A percentile compares a stretch with the other conserved stretches of the same genome.
Conservation (phyloP, 108 stramenopile genomes). For the Cyclostephanos tholiformis region DNA sequence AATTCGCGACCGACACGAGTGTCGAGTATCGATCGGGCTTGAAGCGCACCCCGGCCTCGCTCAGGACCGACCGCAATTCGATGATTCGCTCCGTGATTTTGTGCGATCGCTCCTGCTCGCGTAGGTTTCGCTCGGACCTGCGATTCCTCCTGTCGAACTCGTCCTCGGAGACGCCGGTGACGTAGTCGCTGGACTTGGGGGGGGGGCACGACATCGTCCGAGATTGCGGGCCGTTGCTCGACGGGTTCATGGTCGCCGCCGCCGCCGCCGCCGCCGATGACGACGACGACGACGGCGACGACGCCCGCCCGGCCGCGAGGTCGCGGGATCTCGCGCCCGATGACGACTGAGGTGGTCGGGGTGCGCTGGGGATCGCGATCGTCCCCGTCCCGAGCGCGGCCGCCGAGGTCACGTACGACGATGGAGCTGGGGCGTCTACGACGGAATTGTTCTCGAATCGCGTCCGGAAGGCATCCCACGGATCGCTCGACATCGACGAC, state of each 20-base stretch:
- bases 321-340: no score
- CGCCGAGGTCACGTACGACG: not conserved
- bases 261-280: no score
- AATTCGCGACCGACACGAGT: conserved; percentile 68
- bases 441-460: not conserved
- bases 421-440: not conserved
- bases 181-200: not conserved
- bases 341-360: no score
- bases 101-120: conserved; percentile 82
- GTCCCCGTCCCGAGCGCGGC: not conserved
- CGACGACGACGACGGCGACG: no score
- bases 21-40: conserved; percentile 83
- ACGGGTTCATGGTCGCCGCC: no score
- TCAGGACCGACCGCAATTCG: conserved; percentile 59
- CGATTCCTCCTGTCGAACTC: conserved; percentile 63
- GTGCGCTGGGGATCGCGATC: no score
- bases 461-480: conserved; percentile 17
- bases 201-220: no score
- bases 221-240: no score
- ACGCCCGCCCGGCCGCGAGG: no score
- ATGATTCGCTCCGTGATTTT: conserved; percentile 74
- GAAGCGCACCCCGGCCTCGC: conserved; percentile 60
- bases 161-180: conserved; percentile 65
- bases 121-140: conserved; percentile 70
- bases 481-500: conserved; percentile 15